phyloP scores from a whole-genome alignment of 495 filamentous ascomycete genomes.

The Parathielavia hyrcaniae region DNA sequence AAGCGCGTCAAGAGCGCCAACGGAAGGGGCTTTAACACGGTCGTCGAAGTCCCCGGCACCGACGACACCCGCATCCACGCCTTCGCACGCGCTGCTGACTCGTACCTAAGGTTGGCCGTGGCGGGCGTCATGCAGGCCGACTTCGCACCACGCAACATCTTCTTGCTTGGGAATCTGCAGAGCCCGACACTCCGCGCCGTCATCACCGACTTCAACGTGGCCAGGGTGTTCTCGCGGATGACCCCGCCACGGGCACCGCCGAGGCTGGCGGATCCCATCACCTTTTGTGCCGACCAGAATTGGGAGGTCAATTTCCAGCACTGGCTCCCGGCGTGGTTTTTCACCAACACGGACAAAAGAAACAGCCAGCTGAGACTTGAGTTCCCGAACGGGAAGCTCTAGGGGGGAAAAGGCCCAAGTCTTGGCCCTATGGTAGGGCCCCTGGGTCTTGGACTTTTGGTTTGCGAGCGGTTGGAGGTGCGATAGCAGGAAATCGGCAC shows the following conservation, averaged over 20 bases:
- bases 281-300: not conserved
- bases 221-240: not conserved
- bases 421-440: too few species aligned
- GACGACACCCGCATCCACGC: not conserved
- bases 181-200: not conserved
- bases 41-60: not conserved
- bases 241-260: not conserved
- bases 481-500: too few species aligned
- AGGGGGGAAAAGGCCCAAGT: not conserved
- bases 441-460: too few species aligned
- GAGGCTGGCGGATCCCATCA: not conserved
- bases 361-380: not conserved
- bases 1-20: not conserved
- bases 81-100: not conserved
- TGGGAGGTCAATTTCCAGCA: not conserved
- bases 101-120: not conserved
- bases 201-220: not conserved
- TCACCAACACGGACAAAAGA: not conserved
- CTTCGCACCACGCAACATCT: not conserved
- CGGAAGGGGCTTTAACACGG: not conserved
- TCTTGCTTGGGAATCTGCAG: not conserved
- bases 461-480: too few species aligned
- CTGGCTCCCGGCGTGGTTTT: not conserved
- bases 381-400: not conserved
- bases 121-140: not conserved